Evolutionary conservation across 2,329 filamentous ascomycete genomes (phyloP), one percentile per base, ranked within the genome.

Genomic region (Colletotrichum sublineola): DNA sequence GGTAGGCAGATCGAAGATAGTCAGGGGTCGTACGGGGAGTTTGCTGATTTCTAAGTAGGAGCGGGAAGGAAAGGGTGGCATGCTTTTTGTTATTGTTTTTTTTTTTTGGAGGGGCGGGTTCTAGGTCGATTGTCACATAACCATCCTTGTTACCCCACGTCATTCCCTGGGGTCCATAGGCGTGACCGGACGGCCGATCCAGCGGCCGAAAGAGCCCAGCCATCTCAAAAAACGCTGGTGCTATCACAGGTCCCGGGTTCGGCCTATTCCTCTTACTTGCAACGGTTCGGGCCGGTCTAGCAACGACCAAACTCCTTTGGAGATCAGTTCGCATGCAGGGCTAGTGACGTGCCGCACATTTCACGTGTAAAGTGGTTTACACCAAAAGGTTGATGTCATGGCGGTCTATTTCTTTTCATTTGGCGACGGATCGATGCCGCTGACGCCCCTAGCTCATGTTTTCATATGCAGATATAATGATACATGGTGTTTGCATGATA

Each of bases 131-230:
- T 29, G 56, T 50, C 46, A 29, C 50, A 56, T 31, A 48, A 12
- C 44, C 6, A 44, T 50, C 50, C 64, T 63, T 46, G 56, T 29
- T 48, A 64, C 70, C 66, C 69, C 70, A 73, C 70, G 70, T 73
- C 70, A 73, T 73, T 57, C 67, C 1, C 5, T 14, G 6, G 11
- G 44, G 29, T 60, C 69, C 58, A 72, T 53, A 53, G 15, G 44
- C 20, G 38, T 46, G 12, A 46, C 58, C 33, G 48, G 63, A 62
- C 61, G 29, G 42, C 61, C 61, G 52, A 24, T n/a, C 12, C 15
- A 29, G 36, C 36, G 38, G 50, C 31, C 9, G 29, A 12, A 46
- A 24, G 18, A 31, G 40, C 46, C 58, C 60, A 73, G 36, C 48
- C 67, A 55, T 31, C 29, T 18, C 38, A 60, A 65, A 56, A 55